Conservation (phyloP, 129 eudicot genomes). For the Ambrosia artemisiifolia region DNA sequence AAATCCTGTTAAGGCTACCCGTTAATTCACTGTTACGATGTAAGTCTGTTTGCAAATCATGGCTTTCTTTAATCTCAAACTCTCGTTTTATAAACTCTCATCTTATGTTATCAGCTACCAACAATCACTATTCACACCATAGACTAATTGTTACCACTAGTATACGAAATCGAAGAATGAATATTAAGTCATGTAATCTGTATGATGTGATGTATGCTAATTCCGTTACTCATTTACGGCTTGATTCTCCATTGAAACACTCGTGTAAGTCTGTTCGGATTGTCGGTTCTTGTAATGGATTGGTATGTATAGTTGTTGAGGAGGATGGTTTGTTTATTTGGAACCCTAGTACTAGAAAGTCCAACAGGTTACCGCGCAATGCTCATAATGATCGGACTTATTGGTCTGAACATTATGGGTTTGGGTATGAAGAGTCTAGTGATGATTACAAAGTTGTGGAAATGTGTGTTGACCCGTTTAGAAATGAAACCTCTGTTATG, state of each 20-base stretch:
- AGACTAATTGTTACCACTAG: slow-evolving; percentile 26
- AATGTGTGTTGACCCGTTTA: slow-evolving; percentile 27
- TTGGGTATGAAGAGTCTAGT: slow-evolving; percentile 42
- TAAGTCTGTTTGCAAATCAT: slow-evolving; percentile 55
- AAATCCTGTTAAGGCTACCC: slow-evolving; percentile 55
- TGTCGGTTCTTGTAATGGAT: slow-evolving; percentile 52
- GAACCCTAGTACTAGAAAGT: slow-evolving; percentile 54
- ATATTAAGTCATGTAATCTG: slow-evolving; percentile 29
- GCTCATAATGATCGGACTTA: too few species aligned
- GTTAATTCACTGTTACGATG: slow-evolving; percentile 46
- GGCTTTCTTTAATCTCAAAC: slow-evolving; percentile 47
- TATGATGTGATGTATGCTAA: slow-evolving; percentile 16
- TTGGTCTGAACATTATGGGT: slow-evolving; percentile 32
- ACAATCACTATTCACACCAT: slow-evolving; percentile 15
- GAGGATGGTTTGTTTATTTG: slow-evolving; percentile 44
- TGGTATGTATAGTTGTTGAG: slow-evolving; percentile 43
- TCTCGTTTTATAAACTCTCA: slow-evolving; percentile 42
- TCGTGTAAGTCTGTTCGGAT: slow-evolving; percentile 34
- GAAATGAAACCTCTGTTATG: slow-evolving; percentile 35
- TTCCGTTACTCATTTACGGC: slow-evolving; percentile 12
- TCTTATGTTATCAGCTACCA: slow-evolving; percentile 13
- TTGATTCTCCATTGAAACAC: slow-evolving; percentile 41
- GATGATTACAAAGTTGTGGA: slow-evolving; percentile 65
- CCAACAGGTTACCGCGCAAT: slow-evolving; percentile 27
- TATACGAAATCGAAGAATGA: not conserved